Conservation (phyloP, 768 basidiomycete species). For the Gelatoporia subvermispora region DNA sequence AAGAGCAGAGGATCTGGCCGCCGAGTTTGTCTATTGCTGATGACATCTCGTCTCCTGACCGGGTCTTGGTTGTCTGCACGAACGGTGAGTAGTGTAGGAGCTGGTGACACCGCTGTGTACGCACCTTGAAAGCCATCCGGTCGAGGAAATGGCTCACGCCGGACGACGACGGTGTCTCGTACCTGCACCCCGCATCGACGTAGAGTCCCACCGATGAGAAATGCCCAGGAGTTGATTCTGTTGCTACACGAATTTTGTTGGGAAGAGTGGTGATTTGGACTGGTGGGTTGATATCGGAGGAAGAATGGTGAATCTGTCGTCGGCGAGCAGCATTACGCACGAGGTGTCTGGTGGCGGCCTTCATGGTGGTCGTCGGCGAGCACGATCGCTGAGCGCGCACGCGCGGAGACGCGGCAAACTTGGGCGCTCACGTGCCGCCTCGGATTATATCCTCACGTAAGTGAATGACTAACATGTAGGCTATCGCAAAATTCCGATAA, state of each 20-base stretch:
- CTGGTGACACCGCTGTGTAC: too few relatives aligned
- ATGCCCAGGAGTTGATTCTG: constrained; percentile 86
- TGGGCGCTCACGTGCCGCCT: too few relatives aligned
- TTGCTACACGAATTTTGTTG: constrained; percentile 89
- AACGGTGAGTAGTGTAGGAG: neutral
- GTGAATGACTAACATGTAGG: neutral
- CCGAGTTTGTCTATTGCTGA: constrained; percentile 78
- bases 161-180: constrained; percentile 66
- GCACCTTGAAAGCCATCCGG: constrained; percentile 94
- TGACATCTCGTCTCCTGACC: constrained; percentile 75
- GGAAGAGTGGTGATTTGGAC: constrained; percentile 78
- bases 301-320: constrained; percentile 2
- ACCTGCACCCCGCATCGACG: constrained; percentile 89
- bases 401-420: neutral
- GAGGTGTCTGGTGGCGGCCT: constrained; percentile 12
- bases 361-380: constrained; percentile 15
- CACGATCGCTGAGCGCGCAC: neutral
- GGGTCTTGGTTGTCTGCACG: constrained; percentile 63
- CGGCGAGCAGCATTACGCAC: constrained; percentile 3
- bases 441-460: too few relatives aligned
- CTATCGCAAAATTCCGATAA: neutral
- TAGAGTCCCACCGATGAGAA: constrained; percentile 93
- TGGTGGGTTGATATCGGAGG: constrained; percentile 23
- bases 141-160: constrained; percentile 93
- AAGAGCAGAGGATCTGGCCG: constrained; percentile 88